Evolutionary conservation across 2,329 filamentous ascomycete genomes (phyloP).

Genomic region (Xylariaceae sp.): DNA sequence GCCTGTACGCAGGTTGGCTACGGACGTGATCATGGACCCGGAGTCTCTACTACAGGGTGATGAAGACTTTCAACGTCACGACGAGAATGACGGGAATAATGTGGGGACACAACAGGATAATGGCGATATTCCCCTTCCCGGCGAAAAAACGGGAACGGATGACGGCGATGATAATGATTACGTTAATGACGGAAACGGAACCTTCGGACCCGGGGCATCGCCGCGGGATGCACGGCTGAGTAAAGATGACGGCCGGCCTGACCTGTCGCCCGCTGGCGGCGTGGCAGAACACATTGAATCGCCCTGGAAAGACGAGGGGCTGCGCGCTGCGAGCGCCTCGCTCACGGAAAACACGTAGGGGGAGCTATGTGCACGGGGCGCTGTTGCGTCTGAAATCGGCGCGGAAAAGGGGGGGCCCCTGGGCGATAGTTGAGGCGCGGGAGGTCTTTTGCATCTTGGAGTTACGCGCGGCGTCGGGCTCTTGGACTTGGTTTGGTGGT

Average conservation of each 20-base stretch:
- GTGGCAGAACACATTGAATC: slow-evolving; percentile 1
- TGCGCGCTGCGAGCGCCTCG: not conserved
- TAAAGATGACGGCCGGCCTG: slow-evolving; percentile 18
- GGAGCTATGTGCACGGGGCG: no score
- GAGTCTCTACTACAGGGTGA: slow-evolving; percentile 29
- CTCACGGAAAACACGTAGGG: slow-evolving; percentile 14
- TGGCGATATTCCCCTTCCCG: not conserved
- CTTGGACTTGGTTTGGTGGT: no score
- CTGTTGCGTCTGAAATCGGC: no score
- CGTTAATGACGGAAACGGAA: slow-evolving; percentile 6
- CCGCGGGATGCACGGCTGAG: slow-evolving; percentile 13
- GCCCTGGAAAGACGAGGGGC: slow-evolving; percentile 17
- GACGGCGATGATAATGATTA: not conserved
- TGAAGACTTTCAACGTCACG: slow-evolving; percentile 14
- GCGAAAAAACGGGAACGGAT: slow-evolving; percentile 1
- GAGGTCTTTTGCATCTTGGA: not conserved
- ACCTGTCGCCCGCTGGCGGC: not conserved
- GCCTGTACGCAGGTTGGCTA: slow-evolving; percentile 36
- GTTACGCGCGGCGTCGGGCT: no score
- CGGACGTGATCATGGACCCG: slow-evolving; percentile 34
- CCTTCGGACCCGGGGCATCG: slow-evolving; percentile 7
- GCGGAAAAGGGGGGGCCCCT: no score
- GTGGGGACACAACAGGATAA: slow-evolving; percentile 7
- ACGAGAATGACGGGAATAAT: slow-evolving; percentile 11
- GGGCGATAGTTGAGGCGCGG: no score